Evolutionary conservation across 2,329 filamentous ascomycete species (phyloP).

Genomic region (Fusarium fujikuroi): DNA sequence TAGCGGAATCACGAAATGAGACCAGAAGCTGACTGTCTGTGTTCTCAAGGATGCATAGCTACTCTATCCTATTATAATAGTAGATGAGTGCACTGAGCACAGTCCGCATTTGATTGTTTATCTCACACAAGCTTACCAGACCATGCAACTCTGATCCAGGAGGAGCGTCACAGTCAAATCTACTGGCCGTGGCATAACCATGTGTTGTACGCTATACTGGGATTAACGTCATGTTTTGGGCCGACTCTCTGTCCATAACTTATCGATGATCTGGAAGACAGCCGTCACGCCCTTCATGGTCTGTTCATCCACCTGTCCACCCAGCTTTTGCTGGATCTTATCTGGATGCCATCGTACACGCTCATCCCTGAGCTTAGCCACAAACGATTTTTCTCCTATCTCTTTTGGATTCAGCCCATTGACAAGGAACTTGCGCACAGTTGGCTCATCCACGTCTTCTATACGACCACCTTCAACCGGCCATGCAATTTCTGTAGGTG

Average conservation of each 20-base stretch:
- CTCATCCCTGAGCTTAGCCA: conserved; percentile 77
- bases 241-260: conserved; percentile 76
- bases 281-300: conserved; percentile 85
- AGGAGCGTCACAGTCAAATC: not conserved
- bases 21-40: not conserved
- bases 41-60: not conserved
- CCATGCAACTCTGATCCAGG: not conserved
- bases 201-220: not conserved
- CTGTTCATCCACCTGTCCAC: conserved; percentile 74
- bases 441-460: conserved; percentile 65
- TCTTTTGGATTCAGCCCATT: conserved; percentile 56
- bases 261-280: conserved; percentile 91
- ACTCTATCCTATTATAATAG: not conserved
- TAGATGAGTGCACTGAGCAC: not conserved
- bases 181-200: not conserved
- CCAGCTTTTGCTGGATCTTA: conserved; percentile 92
- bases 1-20: not conserved
- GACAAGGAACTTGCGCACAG: conserved; percentile 76
- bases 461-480: conserved; percentile 71
- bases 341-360: conserved; percentile 96
- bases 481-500: conserved; percentile 69
- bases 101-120: not conserved
- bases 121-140: not conserved
- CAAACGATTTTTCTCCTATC: conserved; percentile 57
- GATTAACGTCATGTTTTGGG: conserved; percentile 30